Evolutionary conservation across 345 rosid species (phyloP), one percentile per base, ranked within the genome.

Genomic region (Eucalyptus sp.): DNA sequence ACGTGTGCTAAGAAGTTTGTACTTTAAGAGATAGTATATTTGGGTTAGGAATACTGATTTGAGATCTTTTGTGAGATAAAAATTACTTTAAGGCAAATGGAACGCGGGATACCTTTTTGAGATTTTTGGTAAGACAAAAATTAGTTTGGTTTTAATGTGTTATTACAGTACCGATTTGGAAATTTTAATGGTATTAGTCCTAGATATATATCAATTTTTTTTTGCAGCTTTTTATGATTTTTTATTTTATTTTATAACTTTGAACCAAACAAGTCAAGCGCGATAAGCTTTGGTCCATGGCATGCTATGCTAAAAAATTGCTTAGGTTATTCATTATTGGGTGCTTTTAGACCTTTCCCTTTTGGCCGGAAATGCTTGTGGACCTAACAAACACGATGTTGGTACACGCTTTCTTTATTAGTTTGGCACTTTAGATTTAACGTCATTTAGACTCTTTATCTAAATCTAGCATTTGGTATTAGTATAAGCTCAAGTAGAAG

Each of bases 121-220:
- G 27, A 12, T 29, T 66, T 52, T 66, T 7, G 5, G 6, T 15
- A 0, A 66, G 41, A 66, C 0, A 18, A 15, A 66, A 66, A 66
- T 31, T 31, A 66, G 9, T n/a, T 66, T 66, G 68, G 5, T 4
- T 62, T 29, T 6, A 29, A 62, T 29, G 8, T 62, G 31, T 13
- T 7, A 0, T 27, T 31, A 0, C 11, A 16, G 12, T 31, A 16
- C 11, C 0, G 4, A 10, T 31, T 66, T 66, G 22, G 41, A 66
- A 66, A n/a, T 31, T 66, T 0, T 66, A n/a, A 62, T 31, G 41
- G 79, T 15, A 66, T 66, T 31, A 31, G 22, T 31, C 41, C 22
- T 31, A 66, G 31, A 64, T 15, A n/a, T n/a, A 64, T n/a, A n/a
- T 66, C 25, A 13, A 25, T 11, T 0, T 6, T 0, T 6, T 0